A percentile compares a stretch with the other conserved stretches of the same genome.
Evolutionary conservation across 176 grass and related monocot genomes (phyloP).

Genomic region (Microstegium vimineum): DNA sequence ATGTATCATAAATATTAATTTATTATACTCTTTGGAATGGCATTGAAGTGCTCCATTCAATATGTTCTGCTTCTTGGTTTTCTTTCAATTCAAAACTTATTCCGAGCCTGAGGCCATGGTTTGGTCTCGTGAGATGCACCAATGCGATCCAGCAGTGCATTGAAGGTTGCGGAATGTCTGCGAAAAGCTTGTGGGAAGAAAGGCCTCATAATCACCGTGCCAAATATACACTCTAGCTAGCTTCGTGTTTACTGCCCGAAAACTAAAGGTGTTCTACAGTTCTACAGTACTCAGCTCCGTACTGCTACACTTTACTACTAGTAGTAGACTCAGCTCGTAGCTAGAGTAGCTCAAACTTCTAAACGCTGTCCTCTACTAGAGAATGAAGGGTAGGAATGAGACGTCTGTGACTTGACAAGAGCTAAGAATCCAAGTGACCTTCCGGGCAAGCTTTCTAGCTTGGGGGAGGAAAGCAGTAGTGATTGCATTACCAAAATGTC

Average conservation of each 20-base stretch:
- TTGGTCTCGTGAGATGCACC: slow-evolving; percentile 16
- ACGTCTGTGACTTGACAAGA: slow-evolving; percentile 39
- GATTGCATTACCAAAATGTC: slow-evolving; percentile 22
- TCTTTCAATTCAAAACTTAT: background rate
- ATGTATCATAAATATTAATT: no score
- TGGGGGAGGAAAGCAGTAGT: background rate
- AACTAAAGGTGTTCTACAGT: slow-evolving; percentile 22
- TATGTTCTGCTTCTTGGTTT: slow-evolving; percentile 5
- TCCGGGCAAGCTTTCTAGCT: slow-evolving; percentile 16
- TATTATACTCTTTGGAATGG: background rate
- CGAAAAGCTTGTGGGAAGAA: slow-evolving; percentile 21
- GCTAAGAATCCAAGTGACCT: slow-evolving; percentile 32
- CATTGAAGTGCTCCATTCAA: slow-evolving; percentile 11
- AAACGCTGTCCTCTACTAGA: slow-evolving; percentile 18
- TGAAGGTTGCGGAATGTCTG: slow-evolving; percentile 22
- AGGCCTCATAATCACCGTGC: slow-evolving; percentile 17
- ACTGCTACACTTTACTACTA: no score
- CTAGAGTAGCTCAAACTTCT: slow-evolving; percentile 41
- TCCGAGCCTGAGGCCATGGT: background rate
- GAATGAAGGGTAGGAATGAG: slow-evolving; percentile 34
- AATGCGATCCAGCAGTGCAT: background rate
- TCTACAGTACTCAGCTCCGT: no score
- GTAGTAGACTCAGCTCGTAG: background rate
- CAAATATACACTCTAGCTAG: slow-evolving; percentile 15
- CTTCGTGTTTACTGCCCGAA: slow-evolving; percentile 10